Evolutionary conservation across 2,329 filamentous ascomycete species (phyloP).

Genomic region (Fusarium sp.): DNA sequence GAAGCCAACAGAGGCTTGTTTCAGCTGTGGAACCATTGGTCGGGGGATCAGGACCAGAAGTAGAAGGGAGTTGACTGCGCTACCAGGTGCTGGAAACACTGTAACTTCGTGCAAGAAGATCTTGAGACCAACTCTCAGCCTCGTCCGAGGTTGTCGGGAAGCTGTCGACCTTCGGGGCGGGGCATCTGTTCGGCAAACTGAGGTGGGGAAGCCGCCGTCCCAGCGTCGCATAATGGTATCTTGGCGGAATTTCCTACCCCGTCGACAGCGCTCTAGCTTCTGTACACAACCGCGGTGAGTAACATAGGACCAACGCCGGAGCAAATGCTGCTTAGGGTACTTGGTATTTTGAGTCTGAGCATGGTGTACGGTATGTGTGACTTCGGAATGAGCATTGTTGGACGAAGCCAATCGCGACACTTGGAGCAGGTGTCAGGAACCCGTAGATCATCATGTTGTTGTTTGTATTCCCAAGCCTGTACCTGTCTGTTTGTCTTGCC

Average conservation of each 20-base stretch:
- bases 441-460: constrained; percentile 19
- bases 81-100: constrained; percentile 7
- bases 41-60: constrained; percentile 35
- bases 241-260: constrained; percentile 11
- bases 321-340: constrained; percentile 13
- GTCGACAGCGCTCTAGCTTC: constrained; percentile 7
- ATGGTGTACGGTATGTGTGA: constrained; percentile 28
- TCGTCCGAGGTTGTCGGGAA: constrained; percentile 12
- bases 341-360: constrained; percentile 17
- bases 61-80: constrained; percentile 33
- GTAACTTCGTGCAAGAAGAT: background rate
- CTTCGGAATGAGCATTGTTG: constrained; percentile 32
- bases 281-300: constrained; percentile 10
- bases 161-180: constrained; percentile 22
- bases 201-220: constrained; percentile 7
- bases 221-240: constrained; percentile 2
- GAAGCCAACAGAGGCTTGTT: constrained; percentile 26
- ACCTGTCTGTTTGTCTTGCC: background rate
- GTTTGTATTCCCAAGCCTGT: background rate
- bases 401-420: constrained; percentile 20
- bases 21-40: constrained; percentile 31
- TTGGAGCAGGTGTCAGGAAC: constrained; percentile 11
- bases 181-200: constrained; percentile 34
- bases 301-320: constrained; percentile 23
- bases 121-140: constrained; percentile 2